These are phyloP conservation scores for Eruca vesicaria DNA, from an alignment of 441 rosid genomes.

Conservation along the genomic window DNA sequence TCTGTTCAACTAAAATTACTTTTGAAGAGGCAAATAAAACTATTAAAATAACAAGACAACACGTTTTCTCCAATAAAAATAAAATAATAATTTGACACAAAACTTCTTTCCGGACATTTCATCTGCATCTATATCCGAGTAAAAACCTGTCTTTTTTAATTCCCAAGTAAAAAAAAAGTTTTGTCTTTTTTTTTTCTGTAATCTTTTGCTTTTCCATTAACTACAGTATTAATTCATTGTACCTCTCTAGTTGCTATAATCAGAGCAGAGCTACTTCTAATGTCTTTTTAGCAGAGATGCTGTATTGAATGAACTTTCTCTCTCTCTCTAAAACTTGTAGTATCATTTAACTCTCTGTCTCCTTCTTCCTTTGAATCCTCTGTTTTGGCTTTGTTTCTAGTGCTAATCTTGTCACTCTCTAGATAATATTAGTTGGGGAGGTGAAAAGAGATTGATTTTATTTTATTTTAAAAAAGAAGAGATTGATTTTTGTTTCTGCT, in stretches of 20 bases:
- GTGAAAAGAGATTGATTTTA: too few species aligned
- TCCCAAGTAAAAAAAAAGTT: not conserved
- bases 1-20: not conserved
- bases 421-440: conserved; percentile 17
- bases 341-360: conserved; percentile 14
- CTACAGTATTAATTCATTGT: not conserved
- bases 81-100: not conserved
- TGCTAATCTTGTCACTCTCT: conserved; percentile 23
- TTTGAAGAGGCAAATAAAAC: not conserved
- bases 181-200: not conserved
- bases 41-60: not conserved
- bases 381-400: conserved; percentile 11
- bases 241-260: conserved; percentile 14
- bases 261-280: conserved; percentile 24
- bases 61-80: not conserved
- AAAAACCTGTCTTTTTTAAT: not conserved
- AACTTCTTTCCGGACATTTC: not conserved
- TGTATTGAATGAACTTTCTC: conserved; percentile 18
- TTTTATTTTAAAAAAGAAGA: too few species aligned
- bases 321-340: conserved; percentile 21
- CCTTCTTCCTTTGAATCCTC: conserved; percentile 1
- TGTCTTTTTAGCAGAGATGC: not conserved
- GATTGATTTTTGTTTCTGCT: too few species aligned
- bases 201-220: not conserved
- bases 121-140: not conserved